Evolutionary conservation across 768 basidiomycete species (phyloP).

Genomic region (Cyathus striatus): DNA sequence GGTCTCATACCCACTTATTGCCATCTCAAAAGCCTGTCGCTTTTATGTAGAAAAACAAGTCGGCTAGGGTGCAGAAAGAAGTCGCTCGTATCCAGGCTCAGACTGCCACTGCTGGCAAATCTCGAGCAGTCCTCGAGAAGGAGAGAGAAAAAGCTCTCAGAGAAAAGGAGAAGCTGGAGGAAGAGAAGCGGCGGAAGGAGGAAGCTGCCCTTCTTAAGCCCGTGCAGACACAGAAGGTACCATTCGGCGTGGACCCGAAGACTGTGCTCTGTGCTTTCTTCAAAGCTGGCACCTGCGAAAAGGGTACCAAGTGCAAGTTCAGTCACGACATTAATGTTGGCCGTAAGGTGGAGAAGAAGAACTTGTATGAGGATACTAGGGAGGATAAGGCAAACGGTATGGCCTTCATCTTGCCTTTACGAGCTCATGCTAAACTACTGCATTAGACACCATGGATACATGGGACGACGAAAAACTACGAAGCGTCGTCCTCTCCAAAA

Average conservation of each 20-base stretch:
- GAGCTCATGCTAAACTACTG: neutral
- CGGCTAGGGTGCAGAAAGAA: conserved; percentile 85
- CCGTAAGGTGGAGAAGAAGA: conserved; percentile 92
- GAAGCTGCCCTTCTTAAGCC: conserved; percentile 81
- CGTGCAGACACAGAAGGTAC: conserved; percentile 78
- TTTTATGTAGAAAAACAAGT: conserved; percentile 82
- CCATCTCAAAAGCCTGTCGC: no score
- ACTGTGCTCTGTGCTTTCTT: conserved; percentile 88
- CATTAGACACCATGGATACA: conserved; percentile 89
- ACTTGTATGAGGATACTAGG: conserved; percentile 84
- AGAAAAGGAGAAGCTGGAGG: conserved; percentile 71
- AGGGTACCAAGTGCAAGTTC: conserved; percentile 95
- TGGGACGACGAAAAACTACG: conserved; percentile 96
- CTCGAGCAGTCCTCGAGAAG: conserved; percentile 71
- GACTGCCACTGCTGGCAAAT: conserved; percentile 71
- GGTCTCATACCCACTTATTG: no score
- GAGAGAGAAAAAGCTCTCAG: conserved; percentile 79
- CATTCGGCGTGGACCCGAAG: conserved; percentile 96
- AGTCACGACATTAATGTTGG: conserved; percentile 89
- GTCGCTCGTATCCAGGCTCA: conserved; percentile 80
- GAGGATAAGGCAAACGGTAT: conserved; percentile 75
- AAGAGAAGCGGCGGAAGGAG: conserved; percentile 81
- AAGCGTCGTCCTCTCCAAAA: conserved; percentile 81
- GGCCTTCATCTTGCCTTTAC: conserved; percentile 16
- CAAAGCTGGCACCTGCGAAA: conserved; percentile 91